Evolutionary conservation across 1,284 basidiomycete genomes (phyloP), one percentile per base, ranked within the genome.

Genomic region (Limonomyces culmigenus): DNA sequence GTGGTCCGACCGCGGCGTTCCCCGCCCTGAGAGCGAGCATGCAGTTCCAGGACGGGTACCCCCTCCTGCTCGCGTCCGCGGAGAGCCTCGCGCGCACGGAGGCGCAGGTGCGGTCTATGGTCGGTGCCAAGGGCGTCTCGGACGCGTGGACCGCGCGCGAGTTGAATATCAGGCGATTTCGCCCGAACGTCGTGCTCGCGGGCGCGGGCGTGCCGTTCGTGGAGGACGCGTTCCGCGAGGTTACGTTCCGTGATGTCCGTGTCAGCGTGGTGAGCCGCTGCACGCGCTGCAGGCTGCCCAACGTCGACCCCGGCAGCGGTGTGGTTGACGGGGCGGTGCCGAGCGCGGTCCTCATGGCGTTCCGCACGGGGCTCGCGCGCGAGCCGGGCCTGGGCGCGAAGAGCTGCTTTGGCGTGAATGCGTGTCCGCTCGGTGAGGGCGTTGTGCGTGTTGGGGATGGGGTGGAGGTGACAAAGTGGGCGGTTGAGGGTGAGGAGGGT

Each of bases 251-350:
- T 41, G n/a, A 27, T 16, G 30, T 32, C 30, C 23, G 8, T 8
- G 23, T 8, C 8, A 27, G n/a, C 6, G 10, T 15, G 15, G 30
- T 17, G 30, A 32, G 15, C 52, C 56, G 23, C 8, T n/a, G n/a
- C 23, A 8, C 4, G 62, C 81, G 36, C 60, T 61, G 19, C 8
- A 27, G 83, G 79, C 55, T 85, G 29, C 79, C 79, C 13, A 84
- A 84, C 43, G 66, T 85, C 10, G 67, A 70, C 45, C 65, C 73
- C 0, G 54, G 58, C 15, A 74, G 69, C 2, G 80, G 77, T 20
- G 50, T 65, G 18, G 63, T 70, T n/a, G 79, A 84, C 46, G 61
- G 60, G 15, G 74, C 76, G 1, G 75, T 84, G 3, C 80, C 80
- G 3, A 78, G 63, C 57, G 81, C 81, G 52, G 65, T 71, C 14